Percentiles rank a stretch among this genome's conserved stretches.
Evolutionary conservation across 208 protist genomes (phyloP).

Genomic region (Crithidia sp.): DNA sequence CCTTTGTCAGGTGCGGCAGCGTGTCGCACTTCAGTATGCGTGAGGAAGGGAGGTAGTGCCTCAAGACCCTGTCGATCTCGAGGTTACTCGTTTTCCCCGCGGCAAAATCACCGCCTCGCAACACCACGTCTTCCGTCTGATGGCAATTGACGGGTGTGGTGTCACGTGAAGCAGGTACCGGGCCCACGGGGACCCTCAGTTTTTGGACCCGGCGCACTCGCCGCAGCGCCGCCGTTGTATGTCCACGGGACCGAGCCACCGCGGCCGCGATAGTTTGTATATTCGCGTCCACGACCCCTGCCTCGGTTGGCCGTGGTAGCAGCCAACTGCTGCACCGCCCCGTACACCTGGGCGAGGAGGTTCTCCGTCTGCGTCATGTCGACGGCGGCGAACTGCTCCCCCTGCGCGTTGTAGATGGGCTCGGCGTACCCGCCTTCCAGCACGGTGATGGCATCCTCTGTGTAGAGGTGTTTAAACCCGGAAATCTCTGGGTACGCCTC

Average conservation of each 20-base stretch:
- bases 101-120: background rate
- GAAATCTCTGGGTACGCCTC: background rate
- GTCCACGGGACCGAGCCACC: background rate
- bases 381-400: constrained; percentile 1
- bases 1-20: background rate
- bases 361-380: constrained; percentile 1
- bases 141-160: background rate
- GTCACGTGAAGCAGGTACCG: background rate
- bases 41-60: background rate
- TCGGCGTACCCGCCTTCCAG: constrained; percentile 2
- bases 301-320: background rate
- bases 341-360: background rate
- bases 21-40: background rate
- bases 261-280: background rate
- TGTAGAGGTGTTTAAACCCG: background rate
- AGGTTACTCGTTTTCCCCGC: background rate
- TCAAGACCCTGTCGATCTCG: constrained; percentile 1
- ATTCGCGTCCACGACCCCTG: background rate
- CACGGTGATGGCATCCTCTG: background rate
- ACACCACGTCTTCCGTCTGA: background rate
- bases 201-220: background rate
- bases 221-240: background rate
- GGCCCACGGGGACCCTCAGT: background rate
- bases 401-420: constrained; percentile 8
- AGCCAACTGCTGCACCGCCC: background rate